Percentiles rank a stretch among this genome's conserved stretches.
Conservation (phyloP, 805 yeast genomes). For the Priceomyces fermenticarens region DNA sequence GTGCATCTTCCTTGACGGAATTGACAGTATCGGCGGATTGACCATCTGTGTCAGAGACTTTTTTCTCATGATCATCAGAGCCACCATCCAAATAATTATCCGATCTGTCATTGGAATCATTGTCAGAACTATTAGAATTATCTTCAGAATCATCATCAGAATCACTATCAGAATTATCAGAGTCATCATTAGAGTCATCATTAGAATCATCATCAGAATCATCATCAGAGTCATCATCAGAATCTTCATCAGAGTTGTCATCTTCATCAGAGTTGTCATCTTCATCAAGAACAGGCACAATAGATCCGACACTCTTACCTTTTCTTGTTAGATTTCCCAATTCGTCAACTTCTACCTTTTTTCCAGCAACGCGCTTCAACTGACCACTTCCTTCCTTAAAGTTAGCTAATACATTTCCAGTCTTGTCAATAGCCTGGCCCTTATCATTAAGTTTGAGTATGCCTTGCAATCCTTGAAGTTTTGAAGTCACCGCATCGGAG, state of each 20-base stretch:
- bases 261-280: neutral
- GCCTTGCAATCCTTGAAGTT: neutral
- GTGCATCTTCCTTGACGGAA: constrained; percentile 2
- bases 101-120: neutral
- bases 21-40: constrained; percentile 1
- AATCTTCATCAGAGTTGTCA: neutral
- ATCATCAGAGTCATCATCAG: no score
- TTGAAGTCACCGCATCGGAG: neutral
- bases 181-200: neutral
- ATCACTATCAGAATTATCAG: no score
- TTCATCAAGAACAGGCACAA: constrained; percentile 1
- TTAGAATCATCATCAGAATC: neutral
- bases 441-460: neutral
- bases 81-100: neutral
- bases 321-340: no score
- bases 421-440: neutral
- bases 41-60: constrained; percentile 1
- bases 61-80: no score
- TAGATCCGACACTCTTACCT: constrained; percentile 1
- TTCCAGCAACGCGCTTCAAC: neutral
- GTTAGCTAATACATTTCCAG: constrained; percentile 1
- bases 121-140: neutral
- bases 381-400: constrained; percentile 2
- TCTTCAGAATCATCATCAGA: neutral
- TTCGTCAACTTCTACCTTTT: neutral